phyloP scores from a whole-genome alignment of 345 rosid species.

The Citrus inodora region DNA sequence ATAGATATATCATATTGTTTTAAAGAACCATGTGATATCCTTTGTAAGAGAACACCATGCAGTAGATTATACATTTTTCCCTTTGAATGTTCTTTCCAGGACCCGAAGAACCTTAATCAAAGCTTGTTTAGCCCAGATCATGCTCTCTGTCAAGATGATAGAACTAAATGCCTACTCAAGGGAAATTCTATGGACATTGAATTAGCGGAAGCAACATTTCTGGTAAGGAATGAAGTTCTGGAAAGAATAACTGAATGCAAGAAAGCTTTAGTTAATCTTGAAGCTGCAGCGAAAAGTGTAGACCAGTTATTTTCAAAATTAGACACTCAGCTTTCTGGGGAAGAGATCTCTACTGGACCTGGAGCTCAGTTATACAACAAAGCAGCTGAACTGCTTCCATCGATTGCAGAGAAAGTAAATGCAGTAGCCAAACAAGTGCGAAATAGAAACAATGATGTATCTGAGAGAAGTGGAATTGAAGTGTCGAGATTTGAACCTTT shows the following conservation, averaged over 20 bases:
- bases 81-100: conserved; percentile 14
- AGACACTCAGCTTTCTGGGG: conserved; percentile 25
- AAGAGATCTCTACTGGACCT: conserved; percentile 31
- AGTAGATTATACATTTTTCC: background rate
- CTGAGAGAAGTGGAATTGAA: conserved; percentile 6
- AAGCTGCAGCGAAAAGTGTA: conserved; percentile 40
- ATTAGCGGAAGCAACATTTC: conserved; percentile 4
- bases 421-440: conserved; percentile 33
- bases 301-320: conserved; percentile 39
- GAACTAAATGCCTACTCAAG: conserved; percentile 2
- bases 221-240: conserved; percentile 20
- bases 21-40: background rate
- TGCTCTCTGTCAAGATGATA: background rate
- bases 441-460: conserved; percentile 7
- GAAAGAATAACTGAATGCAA: conserved; percentile 44
- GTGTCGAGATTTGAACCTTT: conserved; percentile 20
- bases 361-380: conserved; percentile 36
- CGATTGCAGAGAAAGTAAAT: conserved; percentile 42
- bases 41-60: background rate
- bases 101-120: conserved; percentile 1
- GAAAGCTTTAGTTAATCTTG: conserved; percentile 44
- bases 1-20: background rate
- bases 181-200: conserved; percentile 18
- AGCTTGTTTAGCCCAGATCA: background rate
- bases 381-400: conserved; percentile 48